phyloP scores from a whole-genome alignment of 2,329 filamentous ascomycete species.

The Colletotrichum filicis region DNA sequence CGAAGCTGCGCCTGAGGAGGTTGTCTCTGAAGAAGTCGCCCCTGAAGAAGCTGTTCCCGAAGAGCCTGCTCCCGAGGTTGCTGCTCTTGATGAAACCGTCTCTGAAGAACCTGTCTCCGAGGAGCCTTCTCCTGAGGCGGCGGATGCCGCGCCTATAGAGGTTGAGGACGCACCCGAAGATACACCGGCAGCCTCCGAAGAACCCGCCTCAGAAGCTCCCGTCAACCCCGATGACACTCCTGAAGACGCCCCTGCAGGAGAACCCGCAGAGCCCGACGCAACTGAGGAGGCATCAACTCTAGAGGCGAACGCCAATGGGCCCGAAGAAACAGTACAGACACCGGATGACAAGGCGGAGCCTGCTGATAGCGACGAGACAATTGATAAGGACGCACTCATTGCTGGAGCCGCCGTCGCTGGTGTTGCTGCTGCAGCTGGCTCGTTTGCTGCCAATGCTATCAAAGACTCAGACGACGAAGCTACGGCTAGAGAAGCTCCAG shows the following conservation, averaged over 20 bases:
- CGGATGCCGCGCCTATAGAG: not conserved
- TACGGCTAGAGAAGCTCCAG: not conserved
- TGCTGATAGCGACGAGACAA: not conserved
- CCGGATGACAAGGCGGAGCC: not conserved
- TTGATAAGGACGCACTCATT: not conserved
- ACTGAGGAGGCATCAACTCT: not conserved
- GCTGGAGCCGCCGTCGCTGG: conserved; percentile 8
- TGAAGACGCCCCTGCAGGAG: not conserved
- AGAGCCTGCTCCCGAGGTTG: conserved; percentile 14
- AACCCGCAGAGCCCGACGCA: not conserved
- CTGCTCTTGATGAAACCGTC: not conserved
- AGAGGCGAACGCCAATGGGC: not conserved
- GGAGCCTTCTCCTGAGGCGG: not conserved
- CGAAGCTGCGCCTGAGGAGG: not conserved
- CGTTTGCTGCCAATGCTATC: not conserved
- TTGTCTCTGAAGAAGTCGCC: conserved; percentile 11
- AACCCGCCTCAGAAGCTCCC: not conserved
- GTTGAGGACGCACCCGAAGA: not conserved
- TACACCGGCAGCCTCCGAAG: not conserved
- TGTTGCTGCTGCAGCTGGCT: conserved; percentile 4
- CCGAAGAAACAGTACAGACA: not conserved
- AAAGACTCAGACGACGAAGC: conserved; percentile 8
- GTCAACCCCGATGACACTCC: not conserved
- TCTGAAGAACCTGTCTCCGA: conserved; percentile 2
- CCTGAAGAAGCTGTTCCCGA: conserved; percentile 22